Conservation (phyloP, 1,284 basidiomycete genomes). For the Mixia osmundae region DNA sequence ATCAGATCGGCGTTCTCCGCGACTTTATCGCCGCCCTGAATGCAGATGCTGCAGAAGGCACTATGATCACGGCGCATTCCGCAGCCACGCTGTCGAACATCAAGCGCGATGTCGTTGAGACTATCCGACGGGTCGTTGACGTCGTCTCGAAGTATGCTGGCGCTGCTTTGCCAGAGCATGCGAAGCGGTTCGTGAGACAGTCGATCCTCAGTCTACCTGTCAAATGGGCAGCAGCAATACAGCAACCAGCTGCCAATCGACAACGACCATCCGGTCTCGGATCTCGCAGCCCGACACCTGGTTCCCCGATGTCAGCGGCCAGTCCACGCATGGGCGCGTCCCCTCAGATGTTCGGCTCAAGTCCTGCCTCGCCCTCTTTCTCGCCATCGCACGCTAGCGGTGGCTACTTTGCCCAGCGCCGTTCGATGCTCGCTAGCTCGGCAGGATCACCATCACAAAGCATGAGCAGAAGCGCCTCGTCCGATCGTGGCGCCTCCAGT, state of each 20-base stretch:
- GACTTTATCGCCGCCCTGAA: conserved; percentile 53
- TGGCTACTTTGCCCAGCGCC: no score
- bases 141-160: conserved; percentile 71
- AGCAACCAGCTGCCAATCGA: conserved; percentile 3
- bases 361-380: no score
- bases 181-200: conserved; percentile 44
- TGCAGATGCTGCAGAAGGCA: conserved; percentile 19
- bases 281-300: background rate
- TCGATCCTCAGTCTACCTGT: conserved; percentile 62
- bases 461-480: background rate
- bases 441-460: background rate
- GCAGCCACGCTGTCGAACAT: conserved; percentile 44
- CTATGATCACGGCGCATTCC: conserved; percentile 20
- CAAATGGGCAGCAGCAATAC: conserved; percentile 37
- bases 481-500: conserved; percentile 14
- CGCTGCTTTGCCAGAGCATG: conserved; percentile 57
- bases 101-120: conserved; percentile 57
- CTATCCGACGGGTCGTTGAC: conserved; percentile 65
- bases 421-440: no score
- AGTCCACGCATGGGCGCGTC: background rate
- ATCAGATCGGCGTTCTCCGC: conserved; percentile 58
- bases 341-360: background rate
- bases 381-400: no score
- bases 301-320: background rate
- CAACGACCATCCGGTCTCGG: background rate